A percentile compares a stretch with the other conserved stretches of the same genome.
Evolutionary conservation across 257 asterid genomes (phyloP).

Genomic region (Nicotiana otophora): DNA sequence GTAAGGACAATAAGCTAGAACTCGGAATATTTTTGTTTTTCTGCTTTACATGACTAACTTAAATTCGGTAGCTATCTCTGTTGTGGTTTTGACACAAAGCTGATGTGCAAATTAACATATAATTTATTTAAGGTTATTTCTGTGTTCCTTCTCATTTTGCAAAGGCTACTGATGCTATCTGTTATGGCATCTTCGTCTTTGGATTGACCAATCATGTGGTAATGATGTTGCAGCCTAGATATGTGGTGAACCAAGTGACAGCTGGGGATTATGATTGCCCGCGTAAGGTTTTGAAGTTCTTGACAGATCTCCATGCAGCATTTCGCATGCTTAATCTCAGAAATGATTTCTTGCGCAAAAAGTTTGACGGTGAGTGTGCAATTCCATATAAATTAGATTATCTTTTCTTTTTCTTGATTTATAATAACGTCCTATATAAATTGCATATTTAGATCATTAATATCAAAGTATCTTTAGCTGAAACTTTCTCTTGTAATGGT

Average conservation of each 20-base stretch:
- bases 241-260: slow-evolving; percentile 95
- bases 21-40: neutral
- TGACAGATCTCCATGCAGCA: slow-evolving; percentile 88
- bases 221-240: slow-evolving; percentile 73
- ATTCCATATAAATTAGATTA: neutral
- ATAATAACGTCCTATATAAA: neutral
- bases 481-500: slow-evolving; percentile 3
- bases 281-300: slow-evolving; percentile 69
- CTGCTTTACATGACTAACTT: neutral
- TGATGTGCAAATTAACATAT: neutral
- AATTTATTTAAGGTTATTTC: neutral
- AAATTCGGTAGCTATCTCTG: neutral
- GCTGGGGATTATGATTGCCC: slow-evolving; percentile 97
- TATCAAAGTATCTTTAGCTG: neutral
- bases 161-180: neutral
- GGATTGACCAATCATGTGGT: neutral
- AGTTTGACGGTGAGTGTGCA: slow-evolving; percentile 70
- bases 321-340: slow-evolving; percentile 98
- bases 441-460: neutral
- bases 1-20: slow-evolving; percentile 37
- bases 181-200: neutral
- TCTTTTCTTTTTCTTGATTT: neutral
- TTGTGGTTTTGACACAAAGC: neutral
- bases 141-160: neutral
- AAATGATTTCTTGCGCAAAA: slow-evolving; percentile 90